Percentiles rank a stretch among this genome's conserved stretches.
Conservation (phyloP, 2,329 filamentous ascomycete genomes). For the Beauveria australis region DNA sequence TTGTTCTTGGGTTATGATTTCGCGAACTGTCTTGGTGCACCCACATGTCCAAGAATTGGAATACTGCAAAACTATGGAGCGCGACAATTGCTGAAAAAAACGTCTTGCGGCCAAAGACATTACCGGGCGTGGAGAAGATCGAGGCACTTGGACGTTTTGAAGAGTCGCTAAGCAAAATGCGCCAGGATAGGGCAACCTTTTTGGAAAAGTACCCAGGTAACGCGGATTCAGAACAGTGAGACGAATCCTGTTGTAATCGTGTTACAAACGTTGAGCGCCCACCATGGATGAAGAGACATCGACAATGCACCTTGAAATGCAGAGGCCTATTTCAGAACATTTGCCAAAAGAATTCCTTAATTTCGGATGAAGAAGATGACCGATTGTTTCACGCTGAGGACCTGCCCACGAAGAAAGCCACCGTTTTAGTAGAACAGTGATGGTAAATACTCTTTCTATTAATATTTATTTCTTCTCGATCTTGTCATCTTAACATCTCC, state of each 20-base stretch:
- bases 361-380: too few species aligned
- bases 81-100: background rate
- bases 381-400: too few species aligned
- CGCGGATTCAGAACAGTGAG: background rate
- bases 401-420: too few species aligned
- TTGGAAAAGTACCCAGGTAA: background rate
- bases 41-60: background rate
- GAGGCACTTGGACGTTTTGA: background rate
- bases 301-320: background rate
- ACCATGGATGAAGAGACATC: background rate
- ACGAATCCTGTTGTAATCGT: background rate
- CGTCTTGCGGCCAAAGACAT: background rate
- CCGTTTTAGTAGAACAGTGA: too few species aligned
- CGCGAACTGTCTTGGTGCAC: background rate
- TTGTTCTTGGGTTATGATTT: background rate
- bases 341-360: background rate
- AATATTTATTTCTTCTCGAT: too few species aligned
- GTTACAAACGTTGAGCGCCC: background rate
- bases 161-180: background rate
- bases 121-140: background rate
- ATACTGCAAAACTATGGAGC: slow-evolving; percentile 1
- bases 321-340: too few species aligned
- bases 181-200: background rate
- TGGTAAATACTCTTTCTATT: too few species aligned
- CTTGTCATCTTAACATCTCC: too few species aligned